phyloP scores from a whole-genome alignment of 495 filamentous ascomycete genomes.

The Podospora didyma region DNA sequence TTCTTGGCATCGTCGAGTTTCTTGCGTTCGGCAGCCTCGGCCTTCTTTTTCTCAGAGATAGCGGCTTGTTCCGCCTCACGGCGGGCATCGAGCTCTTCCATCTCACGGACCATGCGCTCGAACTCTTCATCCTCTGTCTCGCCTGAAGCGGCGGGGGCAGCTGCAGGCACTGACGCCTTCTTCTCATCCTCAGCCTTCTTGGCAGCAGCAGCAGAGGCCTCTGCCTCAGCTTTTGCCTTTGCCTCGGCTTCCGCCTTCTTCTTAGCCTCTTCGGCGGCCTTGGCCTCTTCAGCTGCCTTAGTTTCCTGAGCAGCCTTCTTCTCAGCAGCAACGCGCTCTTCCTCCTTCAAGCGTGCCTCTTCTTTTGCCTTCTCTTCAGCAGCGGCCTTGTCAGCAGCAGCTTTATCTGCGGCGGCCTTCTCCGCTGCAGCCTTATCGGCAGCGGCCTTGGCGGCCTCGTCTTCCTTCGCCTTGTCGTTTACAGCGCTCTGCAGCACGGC shows the following conservation, averaged over 20 bases:
- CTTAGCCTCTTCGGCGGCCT: conserved; percentile 53
- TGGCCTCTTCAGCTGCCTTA: conserved; percentile 57
- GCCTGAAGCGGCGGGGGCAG: not conserved
- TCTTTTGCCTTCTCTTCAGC: conserved; percentile 70
- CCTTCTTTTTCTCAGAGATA: conserved; percentile 52
- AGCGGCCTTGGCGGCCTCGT: conserved; percentile 31
- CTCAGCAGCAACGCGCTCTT: conserved; percentile 54
- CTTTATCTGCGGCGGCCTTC: conserved; percentile 30
- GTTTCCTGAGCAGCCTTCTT: conserved; percentile 51
- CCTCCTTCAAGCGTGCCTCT: conserved; percentile 53
- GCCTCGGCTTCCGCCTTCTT: conserved; percentile 40
- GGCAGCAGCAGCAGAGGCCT: conserved; percentile 32
- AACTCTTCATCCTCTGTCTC: conserved; percentile 27
- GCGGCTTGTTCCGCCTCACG: conserved; percentile 55
- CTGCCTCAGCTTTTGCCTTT: conserved; percentile 40
- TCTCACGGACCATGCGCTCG: conserved; percentile 46
- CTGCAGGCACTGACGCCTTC: not conserved
- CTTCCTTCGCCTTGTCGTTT: conserved; percentile 36
- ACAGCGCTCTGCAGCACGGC: conserved; percentile 46
- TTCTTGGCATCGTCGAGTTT: conserved; percentile 52
- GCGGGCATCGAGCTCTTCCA: conserved; percentile 50
- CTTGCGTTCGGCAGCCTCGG: conserved; percentile 52
- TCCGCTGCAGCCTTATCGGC: conserved; percentile 42
- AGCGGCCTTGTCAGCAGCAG: conserved; percentile 50
- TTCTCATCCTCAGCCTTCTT: conserved; percentile 27